Evolutionary conservation across 2,329 filamentous ascomycete genomes (phyloP).

Genomic region (Pyrenochaeta sp.): DNA sequence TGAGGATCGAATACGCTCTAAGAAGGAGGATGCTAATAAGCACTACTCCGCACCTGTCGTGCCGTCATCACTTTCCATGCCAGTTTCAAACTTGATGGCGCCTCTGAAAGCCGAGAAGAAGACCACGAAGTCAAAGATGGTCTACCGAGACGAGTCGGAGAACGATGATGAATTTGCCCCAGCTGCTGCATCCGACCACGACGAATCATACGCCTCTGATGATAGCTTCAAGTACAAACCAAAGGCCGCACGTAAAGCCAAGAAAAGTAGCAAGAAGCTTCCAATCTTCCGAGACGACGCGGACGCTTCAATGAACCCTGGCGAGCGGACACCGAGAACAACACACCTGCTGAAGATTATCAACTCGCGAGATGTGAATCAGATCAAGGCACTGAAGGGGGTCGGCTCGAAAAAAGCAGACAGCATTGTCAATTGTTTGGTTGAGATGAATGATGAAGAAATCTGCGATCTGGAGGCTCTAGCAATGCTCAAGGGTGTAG

Average conservation of each 20-base stretch:
- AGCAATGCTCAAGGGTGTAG: slow-evolving; percentile 58
- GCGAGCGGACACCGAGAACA: slow-evolving; percentile 62
- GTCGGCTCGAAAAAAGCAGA: slow-evolving; percentile 76
- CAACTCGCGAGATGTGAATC: slow-evolving; percentile 72
- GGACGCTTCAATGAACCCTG: slow-evolving; percentile 15
- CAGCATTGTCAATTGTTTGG: slow-evolving; percentile 57
- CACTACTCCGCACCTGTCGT: slow-evolving; percentile 20
- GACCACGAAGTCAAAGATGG: slow-evolving; percentile 21
- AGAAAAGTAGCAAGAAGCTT: slow-evolving; percentile 42
- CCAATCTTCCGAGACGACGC: slow-evolving; percentile 47
- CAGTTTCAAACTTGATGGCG: slow-evolving; percentile 47
- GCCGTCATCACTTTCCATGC: slow-evolving; percentile 23
- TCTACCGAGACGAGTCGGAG: slow-evolving; percentile 23
- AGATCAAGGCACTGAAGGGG: slow-evolving; percentile 72
- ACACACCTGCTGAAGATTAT: slow-evolving; percentile 71
- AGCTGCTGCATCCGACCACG: slow-evolving; percentile 42
- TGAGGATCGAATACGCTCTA: slow-evolving; percentile 58
- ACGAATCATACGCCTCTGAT: slow-evolving; percentile 49
- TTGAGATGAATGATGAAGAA: slow-evolving; percentile 55
- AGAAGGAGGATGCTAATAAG: slow-evolving; percentile 40
- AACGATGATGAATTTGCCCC: slow-evolving; percentile 56
- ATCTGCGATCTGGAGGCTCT: slow-evolving; percentile 53
- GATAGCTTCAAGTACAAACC: slow-evolving; percentile 48
- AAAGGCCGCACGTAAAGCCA: slow-evolving; percentile 45
- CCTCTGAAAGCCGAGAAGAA: slow-evolving; percentile 38